Evolutionary conservation across 2,329 filamentous ascomycete genomes (phyloP), one percentile per base, ranked within the genome.

Genomic region (Trichoderma sp.): DNA sequence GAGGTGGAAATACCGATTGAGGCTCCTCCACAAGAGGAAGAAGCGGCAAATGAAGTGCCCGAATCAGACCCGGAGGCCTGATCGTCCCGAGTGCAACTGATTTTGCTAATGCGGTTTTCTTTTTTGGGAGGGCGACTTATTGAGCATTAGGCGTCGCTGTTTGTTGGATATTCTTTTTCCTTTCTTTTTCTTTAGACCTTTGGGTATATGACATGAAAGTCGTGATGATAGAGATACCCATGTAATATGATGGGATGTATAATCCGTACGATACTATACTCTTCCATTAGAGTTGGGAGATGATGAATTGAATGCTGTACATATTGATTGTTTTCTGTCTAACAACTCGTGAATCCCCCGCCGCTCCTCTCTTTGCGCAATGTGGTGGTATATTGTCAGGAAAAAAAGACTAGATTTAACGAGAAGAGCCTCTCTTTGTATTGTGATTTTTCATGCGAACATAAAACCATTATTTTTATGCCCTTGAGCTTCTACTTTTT

Each of bases 1-100:
- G 87, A 89, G 68, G 87, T 95, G 6, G 88, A 91, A 71, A 76
- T 91, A 65, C 87, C 90, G 8, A 88, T 92, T 2, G 91, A 88
- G 79, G 86, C 86, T 30, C 84, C 86, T 55, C 82, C 86, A 2
- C 81, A 82, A 5, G 84, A 84, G 71, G 85, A 84, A 4, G 82
- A 83, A 3, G 83, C 84, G 58, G 84, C 83, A 7, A 79, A 61
- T 11, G 72, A 75, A 36, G 73, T 76, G 32, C 74, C 76, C 1
- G 78, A 78, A 61, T 85, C 89, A 79, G 84, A 89, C 75, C 86
- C 87, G 0, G 80, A 75, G 15, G 80, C 81, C 12, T 82, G 74
- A 74, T 47, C n/a, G 13, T 64, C 11, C 17, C 5, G 9, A 26
- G 61, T 11, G 53, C 53, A 53, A 20, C 62, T 50, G 62, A 55